Evolutionary conservation across 768 basidiomycete genomes (phyloP).

Genomic region (Tremella fuciformis): DNA sequence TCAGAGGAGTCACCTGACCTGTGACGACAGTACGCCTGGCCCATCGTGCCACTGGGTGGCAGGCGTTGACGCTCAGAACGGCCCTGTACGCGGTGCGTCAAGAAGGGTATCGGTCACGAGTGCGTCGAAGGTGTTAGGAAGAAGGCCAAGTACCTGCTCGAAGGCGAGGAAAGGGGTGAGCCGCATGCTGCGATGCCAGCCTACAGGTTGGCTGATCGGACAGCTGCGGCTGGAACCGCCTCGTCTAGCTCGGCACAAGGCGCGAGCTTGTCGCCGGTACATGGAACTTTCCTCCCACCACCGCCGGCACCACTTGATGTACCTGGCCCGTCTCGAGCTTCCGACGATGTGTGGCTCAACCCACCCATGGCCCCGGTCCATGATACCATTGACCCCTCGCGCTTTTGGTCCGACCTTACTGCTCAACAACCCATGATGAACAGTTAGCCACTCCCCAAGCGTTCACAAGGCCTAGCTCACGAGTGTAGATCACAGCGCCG

Average conservation of each 20-base stretch:
- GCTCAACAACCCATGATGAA: not conserved
- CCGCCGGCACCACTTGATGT: slow-evolving; percentile 6
- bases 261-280: slow-evolving; percentile 4
- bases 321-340: slow-evolving; percentile 15
- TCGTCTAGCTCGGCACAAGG: no score
- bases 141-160: slow-evolving; percentile 94
- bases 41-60: not conserved
- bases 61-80: slow-evolving; percentile 61
- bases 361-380: not conserved
- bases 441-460: no score
- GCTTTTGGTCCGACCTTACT: slow-evolving; percentile 1
- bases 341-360: slow-evolving; percentile 20
- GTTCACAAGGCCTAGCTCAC: no score
- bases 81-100: slow-evolving; percentile 92
- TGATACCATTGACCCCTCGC: not conserved
- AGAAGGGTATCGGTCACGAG: slow-evolving; percentile 80
- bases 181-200: slow-evolving; percentile 3
- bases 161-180: slow-evolving; percentile 86
- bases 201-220: not conserved
- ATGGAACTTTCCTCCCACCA: slow-evolving; percentile 3
- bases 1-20: slow-evolving; percentile 97
- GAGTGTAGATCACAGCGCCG: slow-evolving; percentile 66
- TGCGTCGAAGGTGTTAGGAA: slow-evolving; percentile 95
- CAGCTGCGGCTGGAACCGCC: not conserved
- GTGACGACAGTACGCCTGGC: slow-evolving; percentile 79